A percentile compares a stretch with the other conserved stretches of the same genome.
phyloP scores from a whole-genome alignment of 2,329 filamentous ascomycete genomes.

The Bipolaris zeicola region DNA sequence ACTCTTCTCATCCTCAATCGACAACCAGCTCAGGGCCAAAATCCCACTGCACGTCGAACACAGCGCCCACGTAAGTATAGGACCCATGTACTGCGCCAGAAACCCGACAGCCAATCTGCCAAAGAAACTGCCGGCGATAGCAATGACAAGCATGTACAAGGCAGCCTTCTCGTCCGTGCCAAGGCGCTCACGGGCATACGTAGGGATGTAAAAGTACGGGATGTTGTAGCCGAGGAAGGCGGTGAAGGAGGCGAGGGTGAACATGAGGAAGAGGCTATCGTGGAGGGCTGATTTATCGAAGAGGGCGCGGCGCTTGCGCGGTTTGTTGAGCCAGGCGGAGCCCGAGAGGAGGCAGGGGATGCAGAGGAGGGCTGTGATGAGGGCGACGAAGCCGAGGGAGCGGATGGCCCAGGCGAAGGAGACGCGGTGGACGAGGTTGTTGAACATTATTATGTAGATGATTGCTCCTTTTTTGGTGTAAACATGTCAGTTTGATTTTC shows the following conservation, averaged over 20 bases:
- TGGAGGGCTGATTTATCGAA: slow-evolving; percentile 43
- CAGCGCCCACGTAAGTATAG: slow-evolving; percentile 42
- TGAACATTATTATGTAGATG: slow-evolving; percentile 47
- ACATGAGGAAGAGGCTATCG: slow-evolving; percentile 44
- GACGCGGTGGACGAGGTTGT: slow-evolving; percentile 30
- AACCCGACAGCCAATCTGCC: slow-evolving; percentile 38
- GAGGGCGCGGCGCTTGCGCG: slow-evolving; percentile 39
- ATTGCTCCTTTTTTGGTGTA: slow-evolving; percentile 27
- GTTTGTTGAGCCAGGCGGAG: slow-evolving; percentile 31
- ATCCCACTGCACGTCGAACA: slow-evolving; percentile 39
- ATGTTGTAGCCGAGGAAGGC: slow-evolving; percentile 48
- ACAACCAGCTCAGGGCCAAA: slow-evolving; percentile 41
- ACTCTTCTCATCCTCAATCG: slow-evolving; percentile 31
- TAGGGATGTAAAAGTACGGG: slow-evolving; percentile 48
- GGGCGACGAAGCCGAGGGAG: slow-evolving; percentile 43
- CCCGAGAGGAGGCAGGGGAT: slow-evolving; percentile 45
- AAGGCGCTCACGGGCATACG: slow-evolving; percentile 40
- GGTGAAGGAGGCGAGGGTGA: slow-evolving; percentile 42
- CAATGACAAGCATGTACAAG: slow-evolving; percentile 42
- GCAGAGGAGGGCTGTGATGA: slow-evolving; percentile 38
- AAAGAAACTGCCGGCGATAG: slow-evolving; percentile 44
- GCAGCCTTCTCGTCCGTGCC: slow-evolving; percentile 37
- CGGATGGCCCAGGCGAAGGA: slow-evolving; percentile 48
- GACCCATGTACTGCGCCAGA: slow-evolving; percentile 40
- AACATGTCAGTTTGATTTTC: no score